These are phyloP conservation scores for Hypoxylon sp. DNA, from an alignment of 2,329 filamentous ascomycete genomes.

Conservation along the genomic window DNA sequence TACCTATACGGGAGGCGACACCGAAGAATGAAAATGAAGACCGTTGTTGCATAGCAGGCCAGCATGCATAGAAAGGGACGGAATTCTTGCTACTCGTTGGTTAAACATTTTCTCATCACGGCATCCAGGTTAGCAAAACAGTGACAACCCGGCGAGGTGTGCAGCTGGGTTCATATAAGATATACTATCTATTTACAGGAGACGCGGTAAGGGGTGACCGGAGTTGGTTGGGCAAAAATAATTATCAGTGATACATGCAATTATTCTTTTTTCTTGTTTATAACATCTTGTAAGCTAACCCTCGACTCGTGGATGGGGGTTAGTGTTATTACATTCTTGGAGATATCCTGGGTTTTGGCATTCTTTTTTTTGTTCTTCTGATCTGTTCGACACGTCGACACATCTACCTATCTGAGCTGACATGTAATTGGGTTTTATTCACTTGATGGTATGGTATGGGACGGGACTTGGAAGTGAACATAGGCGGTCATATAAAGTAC, in stretches of 20 bases:
- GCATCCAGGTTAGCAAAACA: constrained; percentile 43
- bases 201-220: constrained; percentile 34
- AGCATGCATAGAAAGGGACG: constrained; percentile 32
- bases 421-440: constrained; percentile 36
- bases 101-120: constrained; percentile 35
- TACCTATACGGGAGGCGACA: constrained; percentile 17
- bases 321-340: constrained; percentile 35
- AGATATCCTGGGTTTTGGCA: constrained; percentile 41
- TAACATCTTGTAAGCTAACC: constrained; percentile 29
- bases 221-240: constrained; percentile 44
- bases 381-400: constrained; percentile 21
- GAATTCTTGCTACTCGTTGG: constrained; percentile 30
- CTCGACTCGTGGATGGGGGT: constrained; percentile 7
- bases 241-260: constrained; percentile 23
- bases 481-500: constrained; percentile 32
- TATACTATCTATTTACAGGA: constrained; percentile 36
- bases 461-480: constrained; percentile 22
- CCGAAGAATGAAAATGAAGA: constrained; percentile 35
- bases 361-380: constrained; percentile 16
- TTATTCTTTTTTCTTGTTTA: constrained; percentile 39
- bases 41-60: constrained; percentile 39
- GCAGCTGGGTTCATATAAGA: constrained; percentile 25
- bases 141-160: constrained; percentile 35
- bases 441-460: constrained; percentile 9
- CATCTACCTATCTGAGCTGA: constrained; percentile 8